phyloP scores from a whole-genome alignment of 192 early-diverging fungal species.

The Thoreauomyces humboldtii region DNA sequence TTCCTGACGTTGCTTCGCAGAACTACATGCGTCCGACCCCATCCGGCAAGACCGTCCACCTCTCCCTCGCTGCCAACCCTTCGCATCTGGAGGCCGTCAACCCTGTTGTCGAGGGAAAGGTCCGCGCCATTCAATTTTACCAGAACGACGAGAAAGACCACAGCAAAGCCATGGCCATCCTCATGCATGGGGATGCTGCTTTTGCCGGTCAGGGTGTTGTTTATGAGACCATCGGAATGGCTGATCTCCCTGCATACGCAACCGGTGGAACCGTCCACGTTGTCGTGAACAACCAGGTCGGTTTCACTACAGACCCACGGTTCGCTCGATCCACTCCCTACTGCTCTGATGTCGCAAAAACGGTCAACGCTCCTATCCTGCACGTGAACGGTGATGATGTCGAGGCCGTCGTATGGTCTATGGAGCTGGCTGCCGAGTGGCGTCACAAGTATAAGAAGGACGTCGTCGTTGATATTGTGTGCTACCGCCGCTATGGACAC shows the following conservation, averaged over 20 bases:
- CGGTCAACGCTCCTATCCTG: constrained; percentile 93
- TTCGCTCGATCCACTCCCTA: constrained; percentile 93
- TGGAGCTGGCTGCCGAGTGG: constrained; percentile 95
- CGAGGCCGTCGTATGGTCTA: constrained; percentile 93
- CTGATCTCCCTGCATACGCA: constrained; percentile 90
- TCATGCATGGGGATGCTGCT: constrained; percentile 97
- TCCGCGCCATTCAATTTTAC: constrained; percentile 92
- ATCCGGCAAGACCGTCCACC: constrained; percentile 93
- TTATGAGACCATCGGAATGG: constrained; percentile 95
- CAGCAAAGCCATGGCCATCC: constrained; percentile 84
- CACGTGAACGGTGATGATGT: constrained; percentile 98
- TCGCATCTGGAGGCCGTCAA: constrained; percentile 98
- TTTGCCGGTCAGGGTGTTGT: constrained; percentile 98
- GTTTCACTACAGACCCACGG: constrained; percentile 97
- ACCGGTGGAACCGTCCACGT: constrained; percentile 97
- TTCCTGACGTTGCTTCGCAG: constrained; percentile 41
- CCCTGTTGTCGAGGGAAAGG: constrained; percentile 98
- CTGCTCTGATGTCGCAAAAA: constrained; percentile 97
- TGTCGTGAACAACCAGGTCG: constrained; percentile 98
- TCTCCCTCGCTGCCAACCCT: constrained; percentile 97
- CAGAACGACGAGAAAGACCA: constrained; percentile 80
- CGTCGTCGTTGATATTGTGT: constrained; percentile 94
- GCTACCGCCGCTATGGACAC: constrained; percentile 97
- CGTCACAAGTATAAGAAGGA: constrained; percentile 93
- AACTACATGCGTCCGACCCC: constrained; percentile 96